Evolutionary conservation across 73 alveolate genomes (phyloP), one percentile per base, ranked within the genome.

Genomic region (Paramecium sonneborni): DNA sequence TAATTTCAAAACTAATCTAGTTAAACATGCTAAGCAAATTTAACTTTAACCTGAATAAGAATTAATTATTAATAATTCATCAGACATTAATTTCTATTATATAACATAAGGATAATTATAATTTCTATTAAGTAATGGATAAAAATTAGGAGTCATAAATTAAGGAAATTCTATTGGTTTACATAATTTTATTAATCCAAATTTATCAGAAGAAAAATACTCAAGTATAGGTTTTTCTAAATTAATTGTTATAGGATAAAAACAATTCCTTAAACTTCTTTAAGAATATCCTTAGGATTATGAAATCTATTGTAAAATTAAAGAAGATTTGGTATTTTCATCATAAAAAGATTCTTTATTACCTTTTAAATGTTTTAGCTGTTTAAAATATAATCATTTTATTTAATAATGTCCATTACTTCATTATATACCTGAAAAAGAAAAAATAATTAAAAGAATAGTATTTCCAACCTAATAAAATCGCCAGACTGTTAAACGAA

Each of bases 401-500:
- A 52, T 88, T 15, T 41, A 43, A 2, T 3, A 88, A 56, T 88
- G 94, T 43, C 94, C 94, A 15, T 26, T 46, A 24, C 6, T 88
- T 6, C 94, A 88, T 88, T 88, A 62, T 30, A 52, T 70, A 10
- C 89, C 94, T 62, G 94, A 88, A 70, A 88, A 32, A 70, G 94
- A 88, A 28, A 23, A 43, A 44, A 48, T 69, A 34, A 28, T 88
- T 20, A 69, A 69, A 24, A 14, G 43, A 0, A 11, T 14, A 41
- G 18, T 32, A 4, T 72, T 12, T 72, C 55, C 55, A 15, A 12
- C 1, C 6, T 1, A 72, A 0, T 72, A 72, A 38, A 72, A 6
- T 18, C 12, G 86, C 2, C 4, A 23, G 4, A 26, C 14, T 14
- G 20, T 30, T 9, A 62, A 21, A 14, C 39, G 84, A 6, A 32